A percentile compares a stretch with the other conserved stretches of the same genome.
phyloP scores from a whole-genome alignment of 306 rosid genomes.

The Ziziphus jujuba region DNA sequence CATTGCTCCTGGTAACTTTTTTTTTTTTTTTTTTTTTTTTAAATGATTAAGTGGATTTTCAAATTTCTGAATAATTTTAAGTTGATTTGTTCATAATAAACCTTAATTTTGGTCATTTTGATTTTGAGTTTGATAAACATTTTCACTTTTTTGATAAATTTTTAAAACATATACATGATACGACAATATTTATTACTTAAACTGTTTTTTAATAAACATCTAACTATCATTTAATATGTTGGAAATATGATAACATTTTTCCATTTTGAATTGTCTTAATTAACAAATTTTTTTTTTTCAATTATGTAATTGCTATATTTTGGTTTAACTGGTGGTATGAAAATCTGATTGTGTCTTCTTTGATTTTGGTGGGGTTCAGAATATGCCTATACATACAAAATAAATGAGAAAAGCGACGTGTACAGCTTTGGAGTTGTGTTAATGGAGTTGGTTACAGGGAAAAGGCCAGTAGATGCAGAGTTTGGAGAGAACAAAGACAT shows the following conservation, averaged over 20 bases:
- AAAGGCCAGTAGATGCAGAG: conserved; percentile 60
- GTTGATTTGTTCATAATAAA: not conserved
- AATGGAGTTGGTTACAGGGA: conserved; percentile 83
- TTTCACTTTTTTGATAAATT: too few species aligned
- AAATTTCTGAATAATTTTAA: not conserved
- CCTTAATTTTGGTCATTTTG: too few species aligned
- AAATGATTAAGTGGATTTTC: not conserved
- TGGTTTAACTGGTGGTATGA: not conserved
- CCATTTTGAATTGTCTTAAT: too few species aligned
- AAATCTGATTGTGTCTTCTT: conserved; percentile 23
- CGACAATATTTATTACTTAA: too few species aligned
- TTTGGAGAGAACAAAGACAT: conserved; percentile 78
- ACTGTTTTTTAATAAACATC: too few species aligned
- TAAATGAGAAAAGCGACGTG: conserved; percentile 90
- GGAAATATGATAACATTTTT: too few species aligned
- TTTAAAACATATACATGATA: too few species aligned
- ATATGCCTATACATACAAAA: conserved; percentile 74
- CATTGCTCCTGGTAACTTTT: conserved; percentile 77
- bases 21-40: too few species aligned
- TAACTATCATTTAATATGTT: too few species aligned
- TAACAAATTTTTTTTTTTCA: too few species aligned
- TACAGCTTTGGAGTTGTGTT: conserved; percentile 88
- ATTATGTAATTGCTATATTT: not conserved
- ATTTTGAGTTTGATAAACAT: too few species aligned
- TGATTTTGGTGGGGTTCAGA: conserved; percentile 43